Evolutionary conservation across 345 rosid genomes (phyloP).

Genomic region (Isatis tinctoria): DNA sequence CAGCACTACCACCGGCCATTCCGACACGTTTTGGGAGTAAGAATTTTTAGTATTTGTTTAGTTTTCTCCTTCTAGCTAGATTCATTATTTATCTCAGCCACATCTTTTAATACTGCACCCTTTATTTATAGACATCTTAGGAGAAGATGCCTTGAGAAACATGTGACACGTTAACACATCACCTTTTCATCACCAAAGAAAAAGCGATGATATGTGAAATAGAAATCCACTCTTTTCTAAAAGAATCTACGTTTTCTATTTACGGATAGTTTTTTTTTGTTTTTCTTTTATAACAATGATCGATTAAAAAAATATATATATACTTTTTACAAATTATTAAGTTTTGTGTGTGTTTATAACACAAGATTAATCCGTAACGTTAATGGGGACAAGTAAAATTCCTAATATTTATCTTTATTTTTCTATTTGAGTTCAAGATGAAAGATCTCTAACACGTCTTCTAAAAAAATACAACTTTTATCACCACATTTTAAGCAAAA

Average conservation of each 20-base stretch:
- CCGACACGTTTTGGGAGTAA: not conserved
- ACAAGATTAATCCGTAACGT: not conserved
- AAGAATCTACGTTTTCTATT: not conserved
- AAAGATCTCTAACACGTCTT: not conserved
- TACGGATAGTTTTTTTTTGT: not conserved
- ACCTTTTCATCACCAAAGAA: not conserved
- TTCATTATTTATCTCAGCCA: not conserved
- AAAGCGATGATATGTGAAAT: not conserved
- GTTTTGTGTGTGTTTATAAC: not conserved
- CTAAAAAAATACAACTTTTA: not conserved
- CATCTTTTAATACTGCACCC: not conserved
- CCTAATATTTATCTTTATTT: not conserved
- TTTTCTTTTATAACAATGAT: not conserved
- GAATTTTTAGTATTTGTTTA: not conserved
- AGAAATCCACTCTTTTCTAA: not conserved
- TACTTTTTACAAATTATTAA: not conserved
- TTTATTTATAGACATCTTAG: not conserved
- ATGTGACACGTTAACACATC: not conserved
- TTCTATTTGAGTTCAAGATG: not conserved
- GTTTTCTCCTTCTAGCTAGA: not conserved
- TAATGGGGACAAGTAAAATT: not conserved
- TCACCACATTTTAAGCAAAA: not conserved
- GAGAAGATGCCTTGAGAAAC: constrained; percentile 1
- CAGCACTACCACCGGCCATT: constrained; percentile 15
- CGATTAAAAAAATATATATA: not conserved